A percentile compares a stretch with the other conserved stretches of the same genome.
phyloP scores from a whole-genome alignment of 2,329 filamentous ascomycete genomes.

The Thelonectria blattea region DNA sequence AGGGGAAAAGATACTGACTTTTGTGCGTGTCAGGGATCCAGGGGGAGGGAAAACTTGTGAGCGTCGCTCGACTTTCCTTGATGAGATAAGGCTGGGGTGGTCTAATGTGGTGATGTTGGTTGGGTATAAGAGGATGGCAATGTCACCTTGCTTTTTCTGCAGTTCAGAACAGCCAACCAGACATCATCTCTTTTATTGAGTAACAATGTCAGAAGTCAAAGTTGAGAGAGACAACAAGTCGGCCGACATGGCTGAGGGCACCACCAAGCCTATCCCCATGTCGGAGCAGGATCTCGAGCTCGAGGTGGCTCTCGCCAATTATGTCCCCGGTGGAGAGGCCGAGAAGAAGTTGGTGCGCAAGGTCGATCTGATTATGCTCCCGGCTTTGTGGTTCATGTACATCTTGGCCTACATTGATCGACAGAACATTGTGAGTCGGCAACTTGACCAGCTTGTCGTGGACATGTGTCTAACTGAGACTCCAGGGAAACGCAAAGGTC shows the following conservation, averaged over 20 bases:
- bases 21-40: neutral
- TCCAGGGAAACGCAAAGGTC: slow-evolving; percentile 55
- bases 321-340: slow-evolving; percentile 34
- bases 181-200: neutral
- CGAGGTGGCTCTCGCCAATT: slow-evolving; percentile 35
- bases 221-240: slow-evolving; percentile 1
- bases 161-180: neutral
- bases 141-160: neutral
- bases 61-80: neutral
- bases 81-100: neutral
- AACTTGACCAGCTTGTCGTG: neutral
- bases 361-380: slow-evolving; percentile 48
- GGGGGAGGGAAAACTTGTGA: neutral
- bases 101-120: neutral
- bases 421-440: slow-evolving; percentile 19
- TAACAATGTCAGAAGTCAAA: slow-evolving; percentile 11
- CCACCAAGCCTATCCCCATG: slow-evolving; percentile 17
- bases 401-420: slow-evolving; percentile 40
- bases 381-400: slow-evolving; percentile 61
- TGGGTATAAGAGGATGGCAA: neutral
- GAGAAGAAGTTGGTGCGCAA: slow-evolving; percentile 37
- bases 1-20: neutral
- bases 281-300: slow-evolving; percentile 31
- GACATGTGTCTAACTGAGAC: neutral
- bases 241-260: slow-evolving; percentile 12